phyloP scores from a whole-genome alignment of 2,329 filamentous ascomycete genomes.

The Exophiala viscosa region DNA sequence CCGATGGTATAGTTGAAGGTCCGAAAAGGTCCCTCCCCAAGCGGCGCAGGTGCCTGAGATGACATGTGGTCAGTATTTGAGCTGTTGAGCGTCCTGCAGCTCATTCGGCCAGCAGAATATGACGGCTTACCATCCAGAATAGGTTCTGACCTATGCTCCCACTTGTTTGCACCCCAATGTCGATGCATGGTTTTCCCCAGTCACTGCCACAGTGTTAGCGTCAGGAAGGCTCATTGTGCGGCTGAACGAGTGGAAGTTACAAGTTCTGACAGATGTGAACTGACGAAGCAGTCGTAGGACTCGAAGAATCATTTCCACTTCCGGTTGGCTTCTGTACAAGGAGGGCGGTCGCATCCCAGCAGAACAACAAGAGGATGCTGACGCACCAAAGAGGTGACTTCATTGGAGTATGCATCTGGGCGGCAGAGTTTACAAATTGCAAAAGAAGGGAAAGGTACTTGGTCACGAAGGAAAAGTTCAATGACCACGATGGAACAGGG shows the following conservation, averaged over 20 bases:
- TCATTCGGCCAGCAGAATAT: background rate
- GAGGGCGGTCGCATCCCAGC: background rate
- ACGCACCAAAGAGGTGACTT: too few species aligned
- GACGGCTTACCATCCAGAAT: conserved; percentile 2
- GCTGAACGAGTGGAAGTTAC: background rate
- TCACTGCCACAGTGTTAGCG: conserved; percentile 2
- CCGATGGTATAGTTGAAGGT: conserved; percentile 10
- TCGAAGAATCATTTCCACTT: background rate
- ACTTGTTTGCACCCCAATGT: background rate
- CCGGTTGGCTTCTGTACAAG: background rate
- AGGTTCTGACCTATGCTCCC: background rate
- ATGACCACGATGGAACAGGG: too few species aligned
- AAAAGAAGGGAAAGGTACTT: background rate
- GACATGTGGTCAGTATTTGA: background rate
- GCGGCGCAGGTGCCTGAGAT: conserved; percentile 4
- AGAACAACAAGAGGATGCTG: too few species aligned
- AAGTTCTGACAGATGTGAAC: conserved; percentile 12
- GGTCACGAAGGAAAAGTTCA: background rate
- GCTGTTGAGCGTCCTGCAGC: background rate
- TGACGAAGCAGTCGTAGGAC: background rate
- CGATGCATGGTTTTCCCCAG: conserved; percentile 8
- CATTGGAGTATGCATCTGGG: too few species aligned
- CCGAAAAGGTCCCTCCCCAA: conserved; percentile 5
- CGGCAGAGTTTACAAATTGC: too few species aligned
- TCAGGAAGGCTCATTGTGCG: background rate